phyloP scores from a whole-genome alignment of 2,329 filamentous ascomycete species.

The Pestalotiopsis sp. region DNA sequence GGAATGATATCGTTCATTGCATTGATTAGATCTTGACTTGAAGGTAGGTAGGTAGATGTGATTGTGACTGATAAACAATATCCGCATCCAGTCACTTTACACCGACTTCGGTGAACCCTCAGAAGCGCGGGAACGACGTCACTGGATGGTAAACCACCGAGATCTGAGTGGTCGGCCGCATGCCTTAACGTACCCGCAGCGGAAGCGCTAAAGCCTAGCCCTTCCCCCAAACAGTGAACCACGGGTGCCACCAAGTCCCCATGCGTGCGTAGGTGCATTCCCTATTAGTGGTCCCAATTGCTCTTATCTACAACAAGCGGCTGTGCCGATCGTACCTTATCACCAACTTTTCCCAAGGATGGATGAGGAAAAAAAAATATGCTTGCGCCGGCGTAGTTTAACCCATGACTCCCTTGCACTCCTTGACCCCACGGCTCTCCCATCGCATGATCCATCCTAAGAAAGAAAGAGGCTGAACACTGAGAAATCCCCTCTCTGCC shows the following conservation, averaged over 20 bases:
- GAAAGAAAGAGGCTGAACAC: not conserved
- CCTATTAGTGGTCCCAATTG: not conserved
- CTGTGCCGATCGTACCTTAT: not conserved
- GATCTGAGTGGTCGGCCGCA: not conserved
- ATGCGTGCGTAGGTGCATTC: not conserved
- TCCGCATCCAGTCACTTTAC: not conserved
- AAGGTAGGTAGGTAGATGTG: not conserved
- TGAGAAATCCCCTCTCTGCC: not conserved
- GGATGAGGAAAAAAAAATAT: not conserved
- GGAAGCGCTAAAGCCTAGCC: not conserved
- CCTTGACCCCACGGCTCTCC: not conserved
- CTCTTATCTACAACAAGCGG: conserved; percentile 1
- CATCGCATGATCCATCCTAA: not conserved
- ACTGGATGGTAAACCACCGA: conserved; percentile 1
- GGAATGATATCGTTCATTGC: no score
- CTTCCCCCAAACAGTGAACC: not conserved
- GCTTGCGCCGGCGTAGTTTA: not conserved
- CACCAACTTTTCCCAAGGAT: not conserved
- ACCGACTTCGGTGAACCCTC: not conserved
- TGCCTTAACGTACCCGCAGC: not conserved
- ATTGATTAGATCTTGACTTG: no score
- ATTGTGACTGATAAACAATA: not conserved
- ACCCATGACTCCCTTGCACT: not conserved
- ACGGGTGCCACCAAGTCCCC: not conserved
- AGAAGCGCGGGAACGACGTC: conserved; percentile 2